Evolutionary conservation across 1,284 basidiomycete species (phyloP).

Genomic region (Coniferiporia weirii): DNA sequence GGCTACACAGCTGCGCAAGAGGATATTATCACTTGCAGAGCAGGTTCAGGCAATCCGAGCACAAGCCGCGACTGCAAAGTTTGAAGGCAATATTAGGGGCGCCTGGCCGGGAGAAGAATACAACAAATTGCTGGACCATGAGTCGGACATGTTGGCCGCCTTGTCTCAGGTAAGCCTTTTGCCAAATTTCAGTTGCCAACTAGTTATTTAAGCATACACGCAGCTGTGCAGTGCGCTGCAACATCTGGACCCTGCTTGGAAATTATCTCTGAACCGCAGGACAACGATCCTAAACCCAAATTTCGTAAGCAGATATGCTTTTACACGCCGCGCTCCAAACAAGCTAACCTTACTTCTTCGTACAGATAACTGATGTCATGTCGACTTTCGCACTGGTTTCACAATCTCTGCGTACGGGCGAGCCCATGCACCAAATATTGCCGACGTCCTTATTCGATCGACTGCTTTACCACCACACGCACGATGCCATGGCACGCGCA

Average conservation of each 20-base stretch:
- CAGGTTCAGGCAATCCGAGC: constrained; percentile 34
- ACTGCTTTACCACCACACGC: constrained; percentile 37
- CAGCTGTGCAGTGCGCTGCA: constrained; percentile 39
- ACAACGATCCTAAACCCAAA: constrained; percentile 46
- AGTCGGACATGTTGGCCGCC: constrained; percentile 39
- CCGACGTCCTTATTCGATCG: constrained; percentile 39
- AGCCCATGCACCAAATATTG: constrained; percentile 42
- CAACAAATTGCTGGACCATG: constrained; percentile 33
- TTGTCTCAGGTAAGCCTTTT: constrained; percentile 34
- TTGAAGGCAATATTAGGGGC: constrained; percentile 46
- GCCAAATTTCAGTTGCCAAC: neutral
- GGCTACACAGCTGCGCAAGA: constrained; percentile 17
- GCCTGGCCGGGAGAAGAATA: constrained; percentile 48
- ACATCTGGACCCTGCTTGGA: constrained; percentile 35
- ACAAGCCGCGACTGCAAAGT: constrained; percentile 37
- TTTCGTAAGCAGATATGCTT: constrained; percentile 31
- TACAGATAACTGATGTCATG: constrained; percentile 43
- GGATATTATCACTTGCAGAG: constrained; percentile 27
- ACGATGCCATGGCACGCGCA: constrained; percentile 12
- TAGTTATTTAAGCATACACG: neutral
- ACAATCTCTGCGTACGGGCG: constrained; percentile 41
- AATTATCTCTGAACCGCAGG: constrained; percentile 34
- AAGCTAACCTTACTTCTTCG: neutral
- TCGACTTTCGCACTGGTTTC: constrained; percentile 40
- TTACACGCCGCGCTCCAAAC: neutral